Percentiles rank a stretch among this genome's conserved stretches.
Conservation (phyloP, 495 filamentous ascomycete species). For the Aspergillus saccharolyticus region DNA sequence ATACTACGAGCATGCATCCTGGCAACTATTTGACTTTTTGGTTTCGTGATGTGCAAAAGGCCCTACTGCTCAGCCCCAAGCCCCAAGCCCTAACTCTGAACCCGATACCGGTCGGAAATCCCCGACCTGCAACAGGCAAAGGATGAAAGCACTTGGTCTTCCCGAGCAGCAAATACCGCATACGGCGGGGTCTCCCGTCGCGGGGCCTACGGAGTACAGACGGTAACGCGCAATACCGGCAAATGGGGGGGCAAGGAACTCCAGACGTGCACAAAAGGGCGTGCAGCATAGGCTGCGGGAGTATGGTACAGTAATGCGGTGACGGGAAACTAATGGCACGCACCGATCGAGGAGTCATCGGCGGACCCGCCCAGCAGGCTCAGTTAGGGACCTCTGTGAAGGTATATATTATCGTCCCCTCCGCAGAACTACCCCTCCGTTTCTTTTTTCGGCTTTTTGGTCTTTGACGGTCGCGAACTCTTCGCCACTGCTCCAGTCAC, state of each 20-base stretch:
- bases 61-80: constrained; percentile 16
- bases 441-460: constrained; percentile 26
- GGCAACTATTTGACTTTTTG: not conserved
- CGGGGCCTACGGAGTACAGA: constrained; percentile 6
- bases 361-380: not conserved
- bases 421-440: constrained; percentile 21
- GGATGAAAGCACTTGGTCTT: constrained; percentile 1
- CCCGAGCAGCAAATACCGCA: constrained; percentile 17
- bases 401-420: constrained; percentile 14
- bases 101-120: constrained; percentile 15
- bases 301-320: constrained; percentile 10
- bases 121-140: not conserved
- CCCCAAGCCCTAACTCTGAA: constrained; percentile 13
- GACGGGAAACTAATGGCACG: not conserved
- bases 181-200: constrained; percentile 15
- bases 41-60: constrained; percentile 7
- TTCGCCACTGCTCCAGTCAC: constrained; percentile 27
- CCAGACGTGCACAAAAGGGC: too few species aligned
- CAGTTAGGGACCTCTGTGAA: too few species aligned
- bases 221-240: constrained; percentile 5
- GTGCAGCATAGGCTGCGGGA: not conserved
- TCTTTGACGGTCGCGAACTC: constrained; percentile 28
- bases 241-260: not conserved
- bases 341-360: constrained; percentile 15
- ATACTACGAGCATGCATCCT: not conserved